Evolutionary conservation across 768 basidiomycete species (phyloP), one percentile per base, ranked within the genome.

Genomic region (Collybiopsis luxurians): DNA sequence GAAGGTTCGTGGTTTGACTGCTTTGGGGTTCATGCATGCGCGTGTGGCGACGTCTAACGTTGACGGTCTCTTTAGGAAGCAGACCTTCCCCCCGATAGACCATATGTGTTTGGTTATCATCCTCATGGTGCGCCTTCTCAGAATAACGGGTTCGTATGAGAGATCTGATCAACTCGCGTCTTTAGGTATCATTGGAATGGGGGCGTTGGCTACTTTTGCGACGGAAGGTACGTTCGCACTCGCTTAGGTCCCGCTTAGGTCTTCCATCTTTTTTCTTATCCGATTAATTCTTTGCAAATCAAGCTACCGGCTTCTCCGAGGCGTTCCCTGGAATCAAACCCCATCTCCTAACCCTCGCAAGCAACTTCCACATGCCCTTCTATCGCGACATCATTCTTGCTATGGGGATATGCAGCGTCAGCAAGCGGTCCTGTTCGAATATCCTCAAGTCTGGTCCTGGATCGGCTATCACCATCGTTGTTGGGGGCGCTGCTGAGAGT

Each of bases 31-130:
- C 13, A 30, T 23, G 4, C 1, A 39, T 5, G 19, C 19, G 19
- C 27, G 30, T 23, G 19, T 13, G n/a, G 10, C 2, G 9, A 23
- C 4, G 28, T 53, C n/a, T 23, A 39, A 27, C 6, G n/a, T n/a
- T n/a, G n/a, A 40, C 23, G 3, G 6, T 42, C 19, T 38, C 46
- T 56, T 30, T 63, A 95, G 94, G 94, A 93, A 73, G 87, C 85
- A 34, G 92, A 96, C 61, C 79, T 99, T 23, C 94, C 96, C 0
- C 76, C 96, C 11, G 92, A 97, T 69, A 77, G 95, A 60, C 88
- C 92, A 19, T 99, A 99, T 73, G 82, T 99, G 13, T 99, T 99
- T 72, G 97, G 96, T 7, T 98, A 98, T 71, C 97, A 99, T 71
- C 97, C 97, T 17, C 97, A 99, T 71, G 97, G 95, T 87, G 58